Evolutionary conservation across 1,139 yeast species (phyloP).

Genomic region (Pichia sorboxylosa): DNA sequence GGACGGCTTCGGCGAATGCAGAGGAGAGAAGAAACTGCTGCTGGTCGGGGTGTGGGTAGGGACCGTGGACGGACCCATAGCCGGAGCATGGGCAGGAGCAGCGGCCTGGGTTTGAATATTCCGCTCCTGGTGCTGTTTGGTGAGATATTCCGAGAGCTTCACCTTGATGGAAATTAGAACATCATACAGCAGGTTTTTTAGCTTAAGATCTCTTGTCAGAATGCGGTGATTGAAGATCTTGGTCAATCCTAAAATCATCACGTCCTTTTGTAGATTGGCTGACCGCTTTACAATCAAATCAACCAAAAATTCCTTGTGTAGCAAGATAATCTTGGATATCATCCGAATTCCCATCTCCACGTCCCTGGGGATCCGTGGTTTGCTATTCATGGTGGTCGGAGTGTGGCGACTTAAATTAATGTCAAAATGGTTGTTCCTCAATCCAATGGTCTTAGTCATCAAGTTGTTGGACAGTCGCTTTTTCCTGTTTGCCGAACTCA

Average conservation of each 20-base stretch:
- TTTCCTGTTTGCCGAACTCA: no score
- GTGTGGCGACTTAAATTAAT: no score
- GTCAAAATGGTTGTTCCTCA: no score
- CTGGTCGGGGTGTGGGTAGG: constrained; percentile 13
- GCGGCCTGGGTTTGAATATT: neutral
- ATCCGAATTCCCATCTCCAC: constrained; percentile 27
- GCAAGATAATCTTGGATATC: constrained; percentile 45
- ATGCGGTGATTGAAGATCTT: constrained; percentile 34
- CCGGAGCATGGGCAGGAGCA: constrained; percentile 1
- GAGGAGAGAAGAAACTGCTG: constrained; percentile 13
- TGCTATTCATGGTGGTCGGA: no score
- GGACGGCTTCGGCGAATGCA: constrained; percentile 17
- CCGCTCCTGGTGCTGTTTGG: constrained; percentile 9
- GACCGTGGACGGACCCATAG: constrained; percentile 10
- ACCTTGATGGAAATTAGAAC: constrained; percentile 44
- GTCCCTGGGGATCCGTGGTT: constrained; percentile 11
- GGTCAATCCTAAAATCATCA: constrained; percentile 35
- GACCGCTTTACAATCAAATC: constrained; percentile 24
- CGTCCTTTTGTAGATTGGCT: constrained; percentile 27
- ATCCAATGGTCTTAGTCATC: no score
- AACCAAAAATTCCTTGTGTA: constrained; percentile 36
- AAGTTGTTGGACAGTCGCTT: constrained; percentile 6
- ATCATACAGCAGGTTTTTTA: constrained; percentile 53
- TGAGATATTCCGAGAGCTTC: constrained; percentile 20
- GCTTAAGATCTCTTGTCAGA: constrained; percentile 34